Evolutionary conservation across 2,329 filamentous ascomycete species (phyloP), one percentile per base, ranked within the genome.

Genomic region (Pseudocercospora macadamiae): DNA sequence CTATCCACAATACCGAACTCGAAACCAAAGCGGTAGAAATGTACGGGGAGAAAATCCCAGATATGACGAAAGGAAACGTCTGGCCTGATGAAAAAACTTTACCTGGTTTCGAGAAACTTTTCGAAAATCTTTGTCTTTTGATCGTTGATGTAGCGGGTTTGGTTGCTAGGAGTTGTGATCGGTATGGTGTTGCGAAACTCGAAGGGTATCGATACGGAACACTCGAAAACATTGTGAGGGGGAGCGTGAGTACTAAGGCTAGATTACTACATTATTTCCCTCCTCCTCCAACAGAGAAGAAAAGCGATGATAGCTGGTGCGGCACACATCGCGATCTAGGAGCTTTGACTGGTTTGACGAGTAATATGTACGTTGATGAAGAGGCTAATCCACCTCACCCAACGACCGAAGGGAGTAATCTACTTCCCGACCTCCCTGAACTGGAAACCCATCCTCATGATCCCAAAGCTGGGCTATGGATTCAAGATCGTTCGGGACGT

Each of bases 291-390:
- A 61, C 9, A 58, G 69, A 70, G 14, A 67, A 70, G 53, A 59
- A 61, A 2, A 61, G 77, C n/a, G 88, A 91, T 61, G 93, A 97
- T 74, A 90, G 96, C 76, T 99, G 95, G 95, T 99, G 93, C 74
- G 90, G 92, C 7, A 91, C 89, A 1, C 90, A 95, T 73, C 80
- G 95, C 57, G 93, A 97, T 74, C 92, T 97, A 69, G 92, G 95
- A 42, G 97, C 93, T 72, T 82, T 99, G 28, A 99, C 95, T 0
- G 93, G 93, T 12, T 82, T 99, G 30, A 99, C 95, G 0, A 93
- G 89, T 2, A 93, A 93, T 66, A 96, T 97, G 92, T 97, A 96
- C 74, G 83, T 97, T 62, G 91, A 97, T 71, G 93, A 97, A 77
- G 76, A 77, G 0, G 72, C 71, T 8, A 68, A 78, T 4, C 60